Evolutionary conservation across 2,329 filamentous ascomycete genomes (phyloP).

Genomic region (Pseudofabraea citricarpa): DNA sequence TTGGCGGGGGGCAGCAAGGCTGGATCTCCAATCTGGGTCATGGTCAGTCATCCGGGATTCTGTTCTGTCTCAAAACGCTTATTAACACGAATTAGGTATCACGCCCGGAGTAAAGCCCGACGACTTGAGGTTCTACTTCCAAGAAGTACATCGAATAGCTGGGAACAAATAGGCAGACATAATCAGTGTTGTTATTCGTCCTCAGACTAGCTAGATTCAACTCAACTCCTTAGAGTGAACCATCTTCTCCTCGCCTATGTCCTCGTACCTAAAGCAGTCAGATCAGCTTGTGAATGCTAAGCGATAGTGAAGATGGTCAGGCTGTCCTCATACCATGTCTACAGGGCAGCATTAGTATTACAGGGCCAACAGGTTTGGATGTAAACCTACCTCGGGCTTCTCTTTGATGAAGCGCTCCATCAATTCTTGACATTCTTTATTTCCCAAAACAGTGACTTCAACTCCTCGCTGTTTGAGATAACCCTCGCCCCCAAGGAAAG

Average conservation of each 20-base stretch:
- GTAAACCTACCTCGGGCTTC: conserved; percentile 64
- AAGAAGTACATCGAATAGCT: conserved; percentile 77
- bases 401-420: conserved; percentile 70
- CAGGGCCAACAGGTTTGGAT: neutral
- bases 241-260: conserved; percentile 46
- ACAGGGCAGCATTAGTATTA: neutral
- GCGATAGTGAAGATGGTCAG: too few relatives aligned
- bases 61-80: conserved; percentile 5
- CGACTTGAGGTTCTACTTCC: conserved; percentile 86
- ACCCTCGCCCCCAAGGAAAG: conserved; percentile 67
- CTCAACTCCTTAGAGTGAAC: conserved; percentile 33
- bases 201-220: conserved; percentile 3
- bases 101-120: conserved; percentile 94
- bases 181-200: neutral
- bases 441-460: conserved; percentile 67
- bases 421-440: conserved; percentile 58
- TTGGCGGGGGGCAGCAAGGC: conserved; percentile 73
- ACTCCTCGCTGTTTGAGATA: conserved; percentile 64
- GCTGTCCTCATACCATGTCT: too few relatives aligned
- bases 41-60: conserved; percentile 50
- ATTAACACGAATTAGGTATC: conserved; percentile 56
- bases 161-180: conserved; percentile 30
- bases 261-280: conserved; percentile 56
- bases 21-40: conserved; percentile 98
- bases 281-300: too few relatives aligned